Conservation (phyloP, 225 moss, liverwort and hornwort genomes). For the Marchantia polymorpha region DNA sequence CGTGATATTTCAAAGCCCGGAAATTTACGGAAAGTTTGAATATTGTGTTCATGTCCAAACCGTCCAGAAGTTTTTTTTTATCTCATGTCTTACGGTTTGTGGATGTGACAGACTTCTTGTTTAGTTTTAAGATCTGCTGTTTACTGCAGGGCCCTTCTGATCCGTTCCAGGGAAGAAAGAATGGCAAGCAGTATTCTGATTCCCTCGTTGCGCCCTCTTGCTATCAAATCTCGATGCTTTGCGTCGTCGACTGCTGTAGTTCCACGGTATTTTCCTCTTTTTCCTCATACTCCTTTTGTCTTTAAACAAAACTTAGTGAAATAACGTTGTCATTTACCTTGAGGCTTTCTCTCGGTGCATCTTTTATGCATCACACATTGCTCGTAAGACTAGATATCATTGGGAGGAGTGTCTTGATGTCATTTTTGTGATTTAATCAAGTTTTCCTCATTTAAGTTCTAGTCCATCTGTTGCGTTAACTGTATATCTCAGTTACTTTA, state of each 20-base stretch:
- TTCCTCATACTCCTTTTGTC: not conserved
- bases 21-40: too few species aligned
- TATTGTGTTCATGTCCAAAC: too few species aligned
- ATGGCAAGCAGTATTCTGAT: not conserved
- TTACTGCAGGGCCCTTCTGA: not conserved
- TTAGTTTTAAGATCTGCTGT: not conserved
- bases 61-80: too few species aligned
- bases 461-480: too few species aligned
- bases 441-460: not conserved
- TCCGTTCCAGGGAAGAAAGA: not conserved
- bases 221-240: not conserved
- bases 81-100: not conserved
- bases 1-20: too few species aligned
- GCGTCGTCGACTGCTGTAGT: not conserved
- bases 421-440: not conserved
- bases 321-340: not conserved
- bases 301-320: too few species aligned
- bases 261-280: not conserved
- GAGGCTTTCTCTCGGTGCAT: too few species aligned
- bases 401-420: not conserved
- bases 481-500: not conserved
- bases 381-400: not conserved
- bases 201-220: not conserved
- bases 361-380: not conserved
- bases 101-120: not conserved